A percentile compares a stretch with the other conserved stretches of the same genome.
phyloP scores from a whole-genome alignment of 192 early-diverging fungal genomes.

The Coemansia sp. region DNA sequence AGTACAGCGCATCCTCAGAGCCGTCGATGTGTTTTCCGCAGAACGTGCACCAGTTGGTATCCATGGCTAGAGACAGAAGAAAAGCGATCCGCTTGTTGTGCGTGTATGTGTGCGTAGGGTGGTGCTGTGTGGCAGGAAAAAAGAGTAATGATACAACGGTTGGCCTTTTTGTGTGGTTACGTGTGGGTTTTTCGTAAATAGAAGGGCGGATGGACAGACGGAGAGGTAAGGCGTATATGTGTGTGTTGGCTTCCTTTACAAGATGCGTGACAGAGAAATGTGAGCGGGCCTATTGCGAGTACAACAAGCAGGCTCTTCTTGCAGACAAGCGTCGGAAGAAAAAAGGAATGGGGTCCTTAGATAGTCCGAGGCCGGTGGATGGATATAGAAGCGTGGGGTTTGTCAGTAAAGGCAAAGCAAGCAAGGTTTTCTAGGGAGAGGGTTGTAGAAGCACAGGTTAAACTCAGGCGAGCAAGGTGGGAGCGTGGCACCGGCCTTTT shows the following conservation, averaged over 20 bases:
- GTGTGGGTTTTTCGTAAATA: constrained; percentile 1
- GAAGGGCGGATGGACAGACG: neutral
- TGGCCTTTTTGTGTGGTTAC: neutral
- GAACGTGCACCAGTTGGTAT: constrained; percentile 52
- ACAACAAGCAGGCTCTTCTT: neutral
- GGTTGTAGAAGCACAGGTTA: neutral
- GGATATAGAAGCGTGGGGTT: neutral
- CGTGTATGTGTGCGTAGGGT: constrained; percentile 6
- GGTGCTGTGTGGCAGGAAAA: neutral
- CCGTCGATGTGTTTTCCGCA: constrained; percentile 52
- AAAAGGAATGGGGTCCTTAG: neutral
- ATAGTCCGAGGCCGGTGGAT: neutral
- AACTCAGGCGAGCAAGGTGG: neutral
- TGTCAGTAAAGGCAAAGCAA: neutral
- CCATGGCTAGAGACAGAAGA: constrained; percentile 21
- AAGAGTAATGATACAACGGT: neutral
- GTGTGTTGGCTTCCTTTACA: neutral
- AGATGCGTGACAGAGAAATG: neutral
- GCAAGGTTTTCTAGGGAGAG: constrained; percentile 1
- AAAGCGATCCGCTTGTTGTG: constrained; percentile 4
- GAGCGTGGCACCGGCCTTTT: constrained; percentile 1
- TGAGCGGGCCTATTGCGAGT: too few species aligned
- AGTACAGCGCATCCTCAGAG: constrained; percentile 46
- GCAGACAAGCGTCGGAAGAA: neutral
- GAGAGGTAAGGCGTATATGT: neutral